phyloP scores from a whole-genome alignment of 345 rosid species.

The Syzygium aqueum region DNA sequence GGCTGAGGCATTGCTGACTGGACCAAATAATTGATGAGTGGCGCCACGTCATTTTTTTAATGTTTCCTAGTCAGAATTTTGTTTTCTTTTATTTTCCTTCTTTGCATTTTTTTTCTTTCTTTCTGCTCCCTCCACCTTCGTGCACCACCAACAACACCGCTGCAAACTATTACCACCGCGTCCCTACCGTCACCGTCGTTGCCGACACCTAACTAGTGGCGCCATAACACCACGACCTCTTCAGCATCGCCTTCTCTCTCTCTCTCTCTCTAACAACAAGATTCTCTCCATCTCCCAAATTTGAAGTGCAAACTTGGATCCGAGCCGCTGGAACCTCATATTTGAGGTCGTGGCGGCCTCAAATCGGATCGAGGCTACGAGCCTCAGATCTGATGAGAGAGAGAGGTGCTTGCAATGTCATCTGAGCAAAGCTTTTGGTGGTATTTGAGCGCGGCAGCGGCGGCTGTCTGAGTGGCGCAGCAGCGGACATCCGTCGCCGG shows the following conservation, averaged over 20 bases:
- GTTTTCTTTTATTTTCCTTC: not conserved
- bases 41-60: not conserved
- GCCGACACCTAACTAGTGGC: not conserved
- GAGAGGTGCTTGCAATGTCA: not conserved
- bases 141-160: conserved; percentile 1
- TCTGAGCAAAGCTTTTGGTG: not conserved
- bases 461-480: not conserved
- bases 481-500: not conserved
- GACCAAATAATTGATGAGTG: not conserved
- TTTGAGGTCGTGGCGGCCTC: not conserved
- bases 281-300: not conserved
- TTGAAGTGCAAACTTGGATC: not conserved
- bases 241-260: not conserved
- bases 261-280: not conserved
- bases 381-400: not conserved
- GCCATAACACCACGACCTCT: conserved; percentile 25
- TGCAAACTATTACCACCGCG: not conserved
- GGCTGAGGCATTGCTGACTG: too few species aligned
- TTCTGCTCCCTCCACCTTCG: not conserved
- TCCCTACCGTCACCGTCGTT: not conserved
- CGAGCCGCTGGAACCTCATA: not conserved
- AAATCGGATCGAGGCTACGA: not conserved
- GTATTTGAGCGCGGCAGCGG: not conserved
- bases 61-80: not conserved
- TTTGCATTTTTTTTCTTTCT: not conserved